Percentiles rank a stretch among this genome's conserved stretches.
Conservation (phyloP, 345 rosid species). For the Salix udensis region DNA sequence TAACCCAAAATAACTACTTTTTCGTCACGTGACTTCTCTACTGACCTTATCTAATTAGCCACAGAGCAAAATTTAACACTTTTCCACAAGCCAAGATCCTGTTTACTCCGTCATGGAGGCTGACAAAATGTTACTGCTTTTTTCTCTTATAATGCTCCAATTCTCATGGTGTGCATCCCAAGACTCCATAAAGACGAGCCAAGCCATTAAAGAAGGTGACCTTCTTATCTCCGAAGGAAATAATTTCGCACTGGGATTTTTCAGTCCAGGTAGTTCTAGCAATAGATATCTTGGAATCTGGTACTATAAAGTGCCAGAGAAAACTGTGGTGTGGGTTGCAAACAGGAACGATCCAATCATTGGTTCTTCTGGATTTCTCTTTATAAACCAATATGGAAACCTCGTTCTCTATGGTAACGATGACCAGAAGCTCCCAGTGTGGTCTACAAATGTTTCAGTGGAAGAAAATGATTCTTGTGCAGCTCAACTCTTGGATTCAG, state of each 20-base stretch:
- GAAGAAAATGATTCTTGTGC: too few species aligned
- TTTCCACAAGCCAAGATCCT: fast-evolving
- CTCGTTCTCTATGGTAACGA: neutral
- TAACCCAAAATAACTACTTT: too few species aligned
- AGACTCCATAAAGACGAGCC: neutral
- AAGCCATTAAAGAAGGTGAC: too few species aligned
- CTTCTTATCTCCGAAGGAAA: neutral
- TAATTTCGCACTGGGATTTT: neutral
- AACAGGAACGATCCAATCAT: slow-evolving; percentile 8
- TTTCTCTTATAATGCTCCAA: neutral
- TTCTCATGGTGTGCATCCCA: neutral
- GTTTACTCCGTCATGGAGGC: neutral
- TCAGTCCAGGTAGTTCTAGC: neutral
- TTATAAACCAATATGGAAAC: neutral
- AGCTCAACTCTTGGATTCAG: slow-evolving; percentile 12
- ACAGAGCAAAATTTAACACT: too few species aligned
- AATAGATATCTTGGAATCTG: neutral
- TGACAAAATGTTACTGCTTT: neutral
- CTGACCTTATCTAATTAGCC: too few species aligned
- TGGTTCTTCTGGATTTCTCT: neutral
- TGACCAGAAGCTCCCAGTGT: neutral
- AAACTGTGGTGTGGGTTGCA: slow-evolving; percentile 13
- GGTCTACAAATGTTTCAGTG: slow-evolving; percentile 6
- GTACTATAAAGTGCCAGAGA: neutral
- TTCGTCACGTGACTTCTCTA: too few species aligned